These are phyloP conservation scores for Amanita pseudoporphyria DNA, from an alignment of 768 basidiomycete genomes.

Conservation along the genomic window DNA sequence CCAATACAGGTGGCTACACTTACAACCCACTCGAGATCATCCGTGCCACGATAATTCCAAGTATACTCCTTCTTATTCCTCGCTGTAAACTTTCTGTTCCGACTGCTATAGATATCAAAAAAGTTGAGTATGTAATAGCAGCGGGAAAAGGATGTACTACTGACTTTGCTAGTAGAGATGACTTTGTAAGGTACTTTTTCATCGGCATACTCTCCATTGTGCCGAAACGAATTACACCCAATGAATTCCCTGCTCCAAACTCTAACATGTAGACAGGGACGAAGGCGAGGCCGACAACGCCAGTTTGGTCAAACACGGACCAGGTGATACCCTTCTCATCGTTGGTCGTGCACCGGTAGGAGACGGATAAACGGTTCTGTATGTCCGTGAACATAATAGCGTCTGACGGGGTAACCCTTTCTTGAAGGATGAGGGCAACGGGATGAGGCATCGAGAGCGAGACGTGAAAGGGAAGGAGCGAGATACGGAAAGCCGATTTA, in stretches of 20 bases:
- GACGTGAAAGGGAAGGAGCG: background rate
- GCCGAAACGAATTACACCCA: conserved; percentile 43
- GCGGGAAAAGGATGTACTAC: background rate
- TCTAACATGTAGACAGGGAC: conserved; percentile 37
- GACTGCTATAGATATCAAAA: conserved; percentile 22
- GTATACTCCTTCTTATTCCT: conserved; percentile 53
- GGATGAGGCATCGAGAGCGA: conserved; percentile 35
- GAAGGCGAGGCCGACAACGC: conserved; percentile 15
- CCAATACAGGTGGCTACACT: conserved; percentile 13
- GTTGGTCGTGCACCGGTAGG: conserved; percentile 36
- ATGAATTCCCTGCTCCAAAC: conserved; percentile 38
- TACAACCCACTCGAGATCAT: conserved; percentile 59
- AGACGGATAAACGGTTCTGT: conserved; percentile 47
- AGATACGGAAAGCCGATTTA: background rate
- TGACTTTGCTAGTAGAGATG: conserved; percentile 34
- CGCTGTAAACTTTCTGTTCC: conserved; percentile 42
- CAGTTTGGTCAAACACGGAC: conserved; percentile 39
- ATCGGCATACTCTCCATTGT: conserved; percentile 30
- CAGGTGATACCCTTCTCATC: conserved; percentile 35
- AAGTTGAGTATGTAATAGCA: background rate
- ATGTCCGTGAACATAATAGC: conserved; percentile 56
- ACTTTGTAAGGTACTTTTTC: conserved; percentile 41
- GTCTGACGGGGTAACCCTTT: conserved; percentile 42
- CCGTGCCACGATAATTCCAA: conserved; percentile 42
- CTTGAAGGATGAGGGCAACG: conserved; percentile 56